These are phyloP conservation scores for Salix viminalis DNA, from an alignment of 345 rosid genomes.

Conservation along the genomic window DNA sequence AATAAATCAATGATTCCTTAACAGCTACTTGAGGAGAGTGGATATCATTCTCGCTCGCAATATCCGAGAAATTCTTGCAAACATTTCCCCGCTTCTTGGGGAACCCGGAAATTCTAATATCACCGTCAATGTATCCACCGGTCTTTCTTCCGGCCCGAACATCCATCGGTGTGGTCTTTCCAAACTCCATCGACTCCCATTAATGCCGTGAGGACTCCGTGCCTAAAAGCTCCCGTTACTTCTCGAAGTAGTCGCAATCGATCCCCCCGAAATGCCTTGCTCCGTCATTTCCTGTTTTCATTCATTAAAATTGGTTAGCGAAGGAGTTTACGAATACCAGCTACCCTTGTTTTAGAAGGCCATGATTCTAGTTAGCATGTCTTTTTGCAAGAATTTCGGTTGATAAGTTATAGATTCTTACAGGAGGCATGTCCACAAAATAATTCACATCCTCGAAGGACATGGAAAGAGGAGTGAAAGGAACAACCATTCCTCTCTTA, in stretches of 20 bases:
- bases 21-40: constrained; percentile 92
- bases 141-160: constrained; percentile 93
- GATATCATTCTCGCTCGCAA: constrained; percentile 83
- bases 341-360: too few species aligned
- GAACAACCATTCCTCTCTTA: constrained; percentile 76
- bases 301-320: background rate
- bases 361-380: too few species aligned
- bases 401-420: constrained; percentile 23
- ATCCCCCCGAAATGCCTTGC: constrained; percentile 66
- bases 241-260: constrained; percentile 65
- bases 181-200: constrained; percentile 98
- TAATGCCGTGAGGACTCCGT: constrained; percentile 83
- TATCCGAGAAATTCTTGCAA: constrained; percentile 94
- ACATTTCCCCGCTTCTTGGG: constrained; percentile 82
- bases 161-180: constrained; percentile 96
- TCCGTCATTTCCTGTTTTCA: constrained; percentile 72
- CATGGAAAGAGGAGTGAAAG: constrained; percentile 77
- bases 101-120: constrained; percentile 73
- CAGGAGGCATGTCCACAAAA: constrained; percentile 79
- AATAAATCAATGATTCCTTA: constrained; percentile 73
- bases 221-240: constrained; percentile 84
- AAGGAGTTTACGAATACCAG: background rate
- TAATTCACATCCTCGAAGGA: constrained; percentile 61
- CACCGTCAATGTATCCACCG: constrained; percentile 86
- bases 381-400: background rate